A percentile compares a stretch with the other conserved stretches of the same genome.
Conservation (phyloP, 305 asterid genomes). For the Fraxinus sp. region DNA sequence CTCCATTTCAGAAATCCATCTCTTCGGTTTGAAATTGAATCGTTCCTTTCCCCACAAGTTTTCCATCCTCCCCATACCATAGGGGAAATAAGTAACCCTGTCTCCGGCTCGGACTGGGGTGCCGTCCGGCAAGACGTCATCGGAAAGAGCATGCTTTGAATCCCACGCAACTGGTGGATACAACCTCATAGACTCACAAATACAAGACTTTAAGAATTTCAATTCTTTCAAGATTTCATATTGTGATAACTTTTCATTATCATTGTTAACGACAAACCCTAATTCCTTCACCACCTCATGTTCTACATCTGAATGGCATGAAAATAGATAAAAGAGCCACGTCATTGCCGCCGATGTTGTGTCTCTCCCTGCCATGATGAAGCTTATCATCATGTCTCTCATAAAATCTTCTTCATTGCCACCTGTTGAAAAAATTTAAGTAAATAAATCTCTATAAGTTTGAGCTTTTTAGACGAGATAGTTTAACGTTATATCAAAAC, state of each 20-base stretch:
- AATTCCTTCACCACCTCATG: slow-evolving; percentile 38
- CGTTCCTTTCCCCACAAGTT: slow-evolving; percentile 63
- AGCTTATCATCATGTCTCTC: slow-evolving; percentile 62
- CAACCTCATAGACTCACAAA: slow-evolving; percentile 67
- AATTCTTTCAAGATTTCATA: slow-evolving; percentile 34
- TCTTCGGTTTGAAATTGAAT: slow-evolving; percentile 55
- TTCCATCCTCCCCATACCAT: slow-evolving; percentile 78
- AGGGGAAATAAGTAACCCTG: slow-evolving; percentile 68
- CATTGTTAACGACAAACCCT: background rate
- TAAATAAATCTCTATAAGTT: background rate
- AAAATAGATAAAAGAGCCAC: slow-evolving; percentile 60
- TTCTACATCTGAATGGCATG: slow-evolving; percentile 43
- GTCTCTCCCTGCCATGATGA: slow-evolving; percentile 75
- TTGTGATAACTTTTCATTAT: background rate
- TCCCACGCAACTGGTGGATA: slow-evolving; percentile 85
- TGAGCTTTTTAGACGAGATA: background rate
- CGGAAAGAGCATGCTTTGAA: slow-evolving; percentile 51
- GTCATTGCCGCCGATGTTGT: slow-evolving; percentile 81
- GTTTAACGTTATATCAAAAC: background rate
- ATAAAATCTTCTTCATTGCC: slow-evolving; percentile 35
- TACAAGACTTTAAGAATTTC: slow-evolving; percentile 54
- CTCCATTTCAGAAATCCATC: slow-evolving; percentile 50
- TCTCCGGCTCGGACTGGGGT: slow-evolving; percentile 47
- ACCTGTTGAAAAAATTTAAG: background rate
- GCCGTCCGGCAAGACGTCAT: slow-evolving; percentile 61